A percentile compares a stretch with the other conserved stretches of the same genome.
Evolutionary conservation across 2,329 filamentous ascomycete genomes (phyloP).

Genomic region (Cladorrhinum sp.): DNA sequence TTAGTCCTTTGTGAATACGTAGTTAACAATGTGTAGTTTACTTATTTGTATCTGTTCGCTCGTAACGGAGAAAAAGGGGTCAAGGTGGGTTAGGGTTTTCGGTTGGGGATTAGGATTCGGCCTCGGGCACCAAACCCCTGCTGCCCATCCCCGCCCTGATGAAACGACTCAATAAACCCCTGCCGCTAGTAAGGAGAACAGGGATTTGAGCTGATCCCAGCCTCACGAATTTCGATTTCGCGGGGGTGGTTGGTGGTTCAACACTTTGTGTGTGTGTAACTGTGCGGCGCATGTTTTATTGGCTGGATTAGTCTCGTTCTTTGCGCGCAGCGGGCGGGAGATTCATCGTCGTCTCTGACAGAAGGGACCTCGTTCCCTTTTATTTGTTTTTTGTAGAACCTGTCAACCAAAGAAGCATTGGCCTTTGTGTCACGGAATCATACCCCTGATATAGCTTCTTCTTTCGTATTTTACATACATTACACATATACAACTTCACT

Average conservation of each 20-base stretch:
- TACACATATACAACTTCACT: too few species aligned
- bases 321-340: neutral
- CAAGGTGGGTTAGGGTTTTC: neutral
- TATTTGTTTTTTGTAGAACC: neutral
- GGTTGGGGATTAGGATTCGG: neutral
- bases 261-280: neutral
- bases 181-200: neutral
- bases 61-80: neutral
- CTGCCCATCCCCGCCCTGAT: neutral
- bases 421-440: too few species aligned
- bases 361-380: neutral
- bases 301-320: neutral
- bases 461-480: too few species aligned
- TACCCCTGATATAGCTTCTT: too few species aligned
- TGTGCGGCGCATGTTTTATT: neutral
- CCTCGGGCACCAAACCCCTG: neutral
- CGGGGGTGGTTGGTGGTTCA: neutral
- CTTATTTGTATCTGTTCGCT: neutral
- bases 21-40: neutral
- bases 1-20: too few species aligned
- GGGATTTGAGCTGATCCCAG: constrained; percentile 10
- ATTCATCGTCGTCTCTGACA: neutral
- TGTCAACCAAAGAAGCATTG: too few species aligned
- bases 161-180: neutral
- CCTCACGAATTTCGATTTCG: constrained; percentile 16